Conservation (phyloP, 768 basidiomycete genomes). For the Boletus huronensis region DNA sequence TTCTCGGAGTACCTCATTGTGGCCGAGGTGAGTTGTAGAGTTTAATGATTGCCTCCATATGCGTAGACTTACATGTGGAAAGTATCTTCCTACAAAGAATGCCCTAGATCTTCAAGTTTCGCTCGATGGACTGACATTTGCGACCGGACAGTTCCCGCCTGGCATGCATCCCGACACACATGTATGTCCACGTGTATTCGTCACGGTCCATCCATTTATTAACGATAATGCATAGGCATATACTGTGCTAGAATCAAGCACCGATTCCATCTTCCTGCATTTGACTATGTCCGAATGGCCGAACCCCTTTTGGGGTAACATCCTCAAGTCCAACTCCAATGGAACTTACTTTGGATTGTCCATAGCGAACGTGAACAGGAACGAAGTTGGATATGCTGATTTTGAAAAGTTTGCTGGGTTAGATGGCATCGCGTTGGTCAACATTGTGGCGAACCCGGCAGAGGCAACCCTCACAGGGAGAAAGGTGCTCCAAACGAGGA, state of each 20-base stretch:
- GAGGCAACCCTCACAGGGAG: slow-evolving; percentile 66
- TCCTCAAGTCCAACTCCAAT: slow-evolving; percentile 96
- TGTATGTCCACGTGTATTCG: slow-evolving; percentile 42
- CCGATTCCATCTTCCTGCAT: slow-evolving; percentile 90
- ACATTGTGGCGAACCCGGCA: slow-evolving; percentile 78
- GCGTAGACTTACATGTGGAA: slow-evolving; percentile 23
- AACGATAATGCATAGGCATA: slow-evolving; percentile 57
- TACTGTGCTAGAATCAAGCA: slow-evolving; percentile 92
- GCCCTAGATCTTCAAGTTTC: slow-evolving; percentile 88
- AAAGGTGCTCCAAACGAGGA: slow-evolving; percentile 79
- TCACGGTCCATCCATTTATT: neutral
- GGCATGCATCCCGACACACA: slow-evolving; percentile 87
- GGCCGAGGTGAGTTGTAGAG: slow-evolving; percentile 64
- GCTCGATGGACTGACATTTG: slow-evolving; percentile 82
- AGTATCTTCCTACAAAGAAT: slow-evolving; percentile 52
- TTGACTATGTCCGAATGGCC: slow-evolving; percentile 85
- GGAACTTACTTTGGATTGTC: slow-evolving; percentile 95
- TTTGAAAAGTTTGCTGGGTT: slow-evolving; percentile 97
- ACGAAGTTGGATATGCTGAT: slow-evolving; percentile 83
- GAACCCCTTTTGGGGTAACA: slow-evolving; percentile 80
- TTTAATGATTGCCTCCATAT: neutral
- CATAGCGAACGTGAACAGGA: slow-evolving; percentile 86
- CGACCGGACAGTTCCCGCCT: slow-evolving; percentile 86
- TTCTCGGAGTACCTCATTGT: slow-evolving; percentile 97
- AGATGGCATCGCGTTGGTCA: slow-evolving; percentile 93